Base-by-base conservation (phyloP, 1,284 basidiomycete genomes). In the Caloboletus inedulis region DNA sequence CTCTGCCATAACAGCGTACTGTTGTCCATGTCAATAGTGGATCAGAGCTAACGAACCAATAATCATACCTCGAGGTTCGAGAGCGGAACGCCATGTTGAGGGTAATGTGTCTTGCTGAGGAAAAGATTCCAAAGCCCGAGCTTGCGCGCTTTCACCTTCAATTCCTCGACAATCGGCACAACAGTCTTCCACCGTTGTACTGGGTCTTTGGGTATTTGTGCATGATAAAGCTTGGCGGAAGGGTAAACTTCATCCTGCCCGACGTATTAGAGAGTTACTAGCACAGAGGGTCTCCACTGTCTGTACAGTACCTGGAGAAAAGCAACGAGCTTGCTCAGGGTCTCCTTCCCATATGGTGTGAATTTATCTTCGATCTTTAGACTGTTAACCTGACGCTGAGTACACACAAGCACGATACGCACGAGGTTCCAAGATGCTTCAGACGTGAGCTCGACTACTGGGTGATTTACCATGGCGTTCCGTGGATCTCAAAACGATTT, bases 1-100 rank as follows among this genome's bases (percentile, higher is more conserved):
- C 73, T 99, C 96, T 37, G 94, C 94, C 85, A 98, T 96, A 37
- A 98, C 88, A 43, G 91, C 93, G 72, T 99, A 99, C 89, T 94
- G 60, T 37, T 7, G 8, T 45, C 18, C 12, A 9, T 23, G 27
- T 66, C 27, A 55, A 35, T 18, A 10, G 21, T 36, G 19, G 18
- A 41, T 21, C 40, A 21, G 30, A 35, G 31, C 23, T 29, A 21
- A 46, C 21, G n/a, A 45, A 19, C 31, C 30, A 33, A 43, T 31
- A 21, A 23, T 42, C 78, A 42, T 58, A 92, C 91, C 78, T 98
- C 95, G 51, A 99, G 78, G 72, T 98, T 98, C 27, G 86, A 88
- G 59, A 98, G 76, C 14, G 89, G 87, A n/a, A 92, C 87, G 47
- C 96, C 95, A 64, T 84, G 78, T 59, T 89, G 79, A 27, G 93